Evolutionary conservation across 441 rosid species (phyloP).

Genomic region (Populus hybrid): DNA sequence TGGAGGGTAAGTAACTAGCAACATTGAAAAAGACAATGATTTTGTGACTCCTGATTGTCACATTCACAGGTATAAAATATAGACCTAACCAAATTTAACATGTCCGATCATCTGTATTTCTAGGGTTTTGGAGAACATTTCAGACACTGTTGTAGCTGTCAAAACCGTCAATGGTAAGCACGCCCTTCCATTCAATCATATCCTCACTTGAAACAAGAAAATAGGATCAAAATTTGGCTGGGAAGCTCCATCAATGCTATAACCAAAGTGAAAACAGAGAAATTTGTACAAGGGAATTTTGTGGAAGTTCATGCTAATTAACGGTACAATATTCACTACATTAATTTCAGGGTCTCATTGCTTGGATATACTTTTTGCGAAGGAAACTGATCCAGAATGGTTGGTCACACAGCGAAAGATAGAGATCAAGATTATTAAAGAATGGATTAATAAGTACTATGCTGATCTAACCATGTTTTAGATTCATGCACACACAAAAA

Average conservation of each 20-base stretch:
- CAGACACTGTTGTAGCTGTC: conserved; percentile 50
- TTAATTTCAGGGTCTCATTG: conserved; percentile 52
- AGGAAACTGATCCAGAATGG: conserved; percentile 58
- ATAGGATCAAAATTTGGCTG: background rate
- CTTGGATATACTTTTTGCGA: conserved; percentile 41
- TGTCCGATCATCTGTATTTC: background rate
- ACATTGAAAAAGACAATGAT: background rate
- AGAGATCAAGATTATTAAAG: conserved; percentile 45
- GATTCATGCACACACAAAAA: no score
- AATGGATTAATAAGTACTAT: conserved; percentile 52
- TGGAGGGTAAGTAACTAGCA: background rate
- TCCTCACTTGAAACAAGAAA: background rate
- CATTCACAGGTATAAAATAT: no score
- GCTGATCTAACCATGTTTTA: conserved; percentile 27
- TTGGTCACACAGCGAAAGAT: conserved; percentile 44
- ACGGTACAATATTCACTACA: background rate
- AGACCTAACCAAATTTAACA: no score
- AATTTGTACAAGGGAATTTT: no score
- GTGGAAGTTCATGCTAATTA: background rate
- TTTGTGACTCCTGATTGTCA: background rate
- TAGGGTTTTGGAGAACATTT: conserved; percentile 63
- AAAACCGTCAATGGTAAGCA: conserved; percentile 42
- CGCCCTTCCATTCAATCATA: background rate
- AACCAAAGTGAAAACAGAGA: background rate
- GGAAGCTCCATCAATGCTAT: background rate